Evolutionary conservation across 495 filamentous ascomycete species (phyloP).

Genomic region (Viridothelium virens): DNA sequence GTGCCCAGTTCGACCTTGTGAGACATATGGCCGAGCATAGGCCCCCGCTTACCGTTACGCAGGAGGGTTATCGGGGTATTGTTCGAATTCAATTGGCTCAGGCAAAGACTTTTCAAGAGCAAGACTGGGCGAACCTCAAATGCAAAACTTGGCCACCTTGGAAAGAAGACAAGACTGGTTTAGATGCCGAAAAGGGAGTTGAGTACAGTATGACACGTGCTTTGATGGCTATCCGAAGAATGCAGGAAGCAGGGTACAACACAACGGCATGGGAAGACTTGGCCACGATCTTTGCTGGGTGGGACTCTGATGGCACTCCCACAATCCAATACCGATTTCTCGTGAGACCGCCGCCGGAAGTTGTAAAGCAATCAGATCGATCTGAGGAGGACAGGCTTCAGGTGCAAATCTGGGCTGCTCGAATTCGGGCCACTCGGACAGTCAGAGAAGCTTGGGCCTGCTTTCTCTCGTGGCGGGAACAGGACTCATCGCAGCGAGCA

Average conservation of each 20-base stretch:
- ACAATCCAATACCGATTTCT: constrained; percentile 53
- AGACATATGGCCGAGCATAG: constrained; percentile 51
- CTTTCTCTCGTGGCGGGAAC: constrained; percentile 50
- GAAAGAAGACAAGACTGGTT: constrained; percentile 54
- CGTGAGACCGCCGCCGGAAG: constrained; percentile 20
- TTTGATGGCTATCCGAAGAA: constrained; percentile 47
- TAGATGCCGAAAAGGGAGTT: constrained; percentile 48
- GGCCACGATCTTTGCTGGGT: constrained; percentile 52
- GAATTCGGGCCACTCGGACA: constrained; percentile 59
- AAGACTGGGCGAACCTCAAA: constrained; percentile 52
- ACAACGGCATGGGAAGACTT: constrained; percentile 48
- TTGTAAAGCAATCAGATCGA: not conserved
- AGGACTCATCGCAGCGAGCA: constrained; percentile 15
- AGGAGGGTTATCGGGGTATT: constrained; percentile 57
- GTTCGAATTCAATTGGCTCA: constrained; percentile 54
- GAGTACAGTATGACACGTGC: constrained; percentile 55
- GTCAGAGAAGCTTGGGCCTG: constrained; percentile 65
- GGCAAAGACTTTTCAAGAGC: constrained; percentile 52
- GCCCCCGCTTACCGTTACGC: constrained; percentile 50
- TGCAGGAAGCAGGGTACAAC: constrained; percentile 58
- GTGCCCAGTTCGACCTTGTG: constrained; percentile 57
- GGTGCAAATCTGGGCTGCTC: constrained; percentile 47
- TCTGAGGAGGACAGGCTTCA: not conserved
- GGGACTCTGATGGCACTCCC: constrained; percentile 60
- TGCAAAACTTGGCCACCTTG: constrained; percentile 62